Conservation (phyloP, 2,329 filamentous ascomycete genomes). For the Meredithiella fracta region DNA sequence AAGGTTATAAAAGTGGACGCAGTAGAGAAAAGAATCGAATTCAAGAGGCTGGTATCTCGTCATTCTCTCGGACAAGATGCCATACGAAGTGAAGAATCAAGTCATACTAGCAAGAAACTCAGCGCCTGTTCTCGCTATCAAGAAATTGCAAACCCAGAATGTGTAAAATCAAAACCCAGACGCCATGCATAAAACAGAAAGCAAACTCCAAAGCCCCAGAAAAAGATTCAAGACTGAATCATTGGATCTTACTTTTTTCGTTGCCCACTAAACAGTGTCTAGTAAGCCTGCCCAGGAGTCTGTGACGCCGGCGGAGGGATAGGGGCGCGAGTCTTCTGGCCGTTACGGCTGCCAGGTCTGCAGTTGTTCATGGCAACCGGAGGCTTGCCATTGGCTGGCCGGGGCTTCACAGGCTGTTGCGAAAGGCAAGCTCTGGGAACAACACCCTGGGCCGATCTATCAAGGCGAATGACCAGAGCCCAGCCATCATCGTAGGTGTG, state of each 20-base stretch:
- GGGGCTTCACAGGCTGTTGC: slow-evolving; percentile 76
- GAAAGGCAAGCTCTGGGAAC: slow-evolving; percentile 88
- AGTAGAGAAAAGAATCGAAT: neutral
- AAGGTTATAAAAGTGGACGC: neutral
- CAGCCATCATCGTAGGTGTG: slow-evolving; percentile 98
- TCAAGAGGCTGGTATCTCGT: neutral
- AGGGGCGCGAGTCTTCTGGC: neutral
- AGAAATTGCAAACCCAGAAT: neutral
- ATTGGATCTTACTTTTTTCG: neutral
- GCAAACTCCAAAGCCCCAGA: slow-evolving; percentile 2
- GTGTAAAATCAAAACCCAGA: slow-evolving; percentile 5
- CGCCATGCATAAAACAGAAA: neutral
- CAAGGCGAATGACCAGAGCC: slow-evolving; percentile 83
- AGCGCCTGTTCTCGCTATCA: slow-evolving; percentile 1
- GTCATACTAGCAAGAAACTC: neutral
- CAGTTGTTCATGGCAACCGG: slow-evolving; percentile 10
- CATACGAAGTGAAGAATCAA: neutral
- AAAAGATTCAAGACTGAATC: slow-evolving; percentile 1
- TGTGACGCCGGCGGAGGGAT: slow-evolving; percentile 2
- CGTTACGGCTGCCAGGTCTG: neutral
- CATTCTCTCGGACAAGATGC: neutral
- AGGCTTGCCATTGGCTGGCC: slow-evolving; percentile 31
- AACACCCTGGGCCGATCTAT: slow-evolving; percentile 83
- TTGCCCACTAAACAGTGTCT: neutral
- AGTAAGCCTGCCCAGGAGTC: slow-evolving; percentile 11